phyloP scores from a whole-genome alignment of 1,139 yeast genomes.

The Zygosaccharomyces pseudobailii region DNA sequence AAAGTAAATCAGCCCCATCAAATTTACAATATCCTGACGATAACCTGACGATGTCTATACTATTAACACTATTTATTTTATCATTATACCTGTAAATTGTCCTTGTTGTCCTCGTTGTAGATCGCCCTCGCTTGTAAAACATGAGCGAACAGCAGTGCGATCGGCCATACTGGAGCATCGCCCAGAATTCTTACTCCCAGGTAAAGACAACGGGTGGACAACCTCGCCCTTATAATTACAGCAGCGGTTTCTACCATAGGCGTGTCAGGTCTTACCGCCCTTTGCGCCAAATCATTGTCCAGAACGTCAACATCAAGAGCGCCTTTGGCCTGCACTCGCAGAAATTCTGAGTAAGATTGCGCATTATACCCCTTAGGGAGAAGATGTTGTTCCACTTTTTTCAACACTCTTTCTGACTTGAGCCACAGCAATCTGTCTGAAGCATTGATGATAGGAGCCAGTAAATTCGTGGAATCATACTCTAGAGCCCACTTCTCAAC shows the following conservation, averaged over 20 bases:
- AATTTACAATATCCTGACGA: neutral
- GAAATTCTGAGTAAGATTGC: conserved; percentile 51
- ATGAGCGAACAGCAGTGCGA: conserved; percentile 69
- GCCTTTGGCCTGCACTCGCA: conserved; percentile 52
- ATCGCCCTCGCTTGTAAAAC: conserved; percentile 66
- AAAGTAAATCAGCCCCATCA: neutral
- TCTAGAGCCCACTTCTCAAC: conserved; percentile 48
- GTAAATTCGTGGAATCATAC: conserved; percentile 22
- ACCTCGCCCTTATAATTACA: conserved; percentile 43
- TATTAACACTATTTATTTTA: neutral
- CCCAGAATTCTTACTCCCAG: conserved; percentile 69
- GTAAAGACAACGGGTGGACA: conserved; percentile 54
- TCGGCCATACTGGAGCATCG: conserved; percentile 82
- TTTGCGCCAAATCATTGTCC: conserved; percentile 42
- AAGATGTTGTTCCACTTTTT: conserved; percentile 52
- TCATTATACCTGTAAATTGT: neutral
- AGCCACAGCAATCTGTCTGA: conserved; percentile 39
- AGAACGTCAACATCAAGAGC: conserved; percentile 47
- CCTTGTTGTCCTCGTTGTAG: conserved; percentile 22
- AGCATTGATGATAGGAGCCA: conserved; percentile 30
- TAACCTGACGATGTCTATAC: neutral
- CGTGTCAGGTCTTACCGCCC: conserved; percentile 41
- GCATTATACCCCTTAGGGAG: conserved; percentile 41
- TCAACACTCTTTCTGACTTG: conserved; percentile 39
- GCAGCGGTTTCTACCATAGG: conserved; percentile 40